These are phyloP conservation scores for Fusarium sp. DNA, from an alignment of 2,329 filamentous ascomycete species.

Conservation along the genomic window DNA sequence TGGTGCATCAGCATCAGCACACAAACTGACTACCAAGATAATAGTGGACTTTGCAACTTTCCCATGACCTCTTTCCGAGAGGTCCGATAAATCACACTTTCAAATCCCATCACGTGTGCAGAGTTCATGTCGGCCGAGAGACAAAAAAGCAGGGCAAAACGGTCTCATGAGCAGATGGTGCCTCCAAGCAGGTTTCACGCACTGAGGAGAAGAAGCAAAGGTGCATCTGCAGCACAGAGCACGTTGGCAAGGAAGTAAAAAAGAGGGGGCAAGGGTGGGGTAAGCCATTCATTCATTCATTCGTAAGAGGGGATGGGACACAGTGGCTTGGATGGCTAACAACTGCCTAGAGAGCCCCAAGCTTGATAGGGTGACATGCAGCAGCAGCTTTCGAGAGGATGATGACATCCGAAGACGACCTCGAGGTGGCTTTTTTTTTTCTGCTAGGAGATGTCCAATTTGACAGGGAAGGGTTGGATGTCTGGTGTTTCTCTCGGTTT, in stretches of 20 bases:
- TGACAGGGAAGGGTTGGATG: not conserved
- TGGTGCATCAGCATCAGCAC: conserved; percentile 23
- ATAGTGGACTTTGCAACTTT: conserved; percentile 22
- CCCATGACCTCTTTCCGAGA: conserved; percentile 33
- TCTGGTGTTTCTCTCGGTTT: not conserved
- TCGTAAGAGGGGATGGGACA: not conserved
- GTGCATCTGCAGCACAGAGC: not conserved
- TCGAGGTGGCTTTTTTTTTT: not conserved
- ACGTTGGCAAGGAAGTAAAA: not conserved
- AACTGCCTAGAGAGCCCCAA: not conserved
- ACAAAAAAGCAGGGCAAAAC: not conserved
- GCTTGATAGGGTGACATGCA: conserved; percentile 1
- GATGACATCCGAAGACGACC: conserved; percentile 21
- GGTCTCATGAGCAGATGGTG: conserved; percentile 1
- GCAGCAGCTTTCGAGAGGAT: not conserved
- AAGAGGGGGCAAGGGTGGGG: not conserved
- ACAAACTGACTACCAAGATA: not conserved
- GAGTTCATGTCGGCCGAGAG: conserved; percentile 29
- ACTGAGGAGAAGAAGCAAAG: not conserved
- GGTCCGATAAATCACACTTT: conserved; percentile 27
- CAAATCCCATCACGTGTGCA: conserved; percentile 29
- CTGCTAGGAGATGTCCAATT: not conserved
- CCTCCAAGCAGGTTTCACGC: not conserved
- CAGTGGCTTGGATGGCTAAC: not conserved
- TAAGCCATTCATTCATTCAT: not conserved